Evolutionary conservation across 2,329 filamentous ascomycete species (phyloP).

Genomic region (Penicillium sp.): DNA sequence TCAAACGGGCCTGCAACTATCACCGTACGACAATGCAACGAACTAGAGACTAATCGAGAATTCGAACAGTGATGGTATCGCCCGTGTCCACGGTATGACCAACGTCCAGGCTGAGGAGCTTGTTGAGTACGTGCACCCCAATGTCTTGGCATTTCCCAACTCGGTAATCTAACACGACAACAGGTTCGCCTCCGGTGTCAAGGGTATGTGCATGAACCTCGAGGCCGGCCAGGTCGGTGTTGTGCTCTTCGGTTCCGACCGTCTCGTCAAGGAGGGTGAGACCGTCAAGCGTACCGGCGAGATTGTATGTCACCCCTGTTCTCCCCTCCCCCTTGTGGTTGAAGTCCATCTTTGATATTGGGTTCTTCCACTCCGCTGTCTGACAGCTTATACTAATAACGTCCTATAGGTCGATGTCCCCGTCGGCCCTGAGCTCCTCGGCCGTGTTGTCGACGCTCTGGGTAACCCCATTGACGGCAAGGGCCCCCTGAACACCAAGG

Average conservation of each 20-base stretch:
- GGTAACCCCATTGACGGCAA: constrained; percentile 99
- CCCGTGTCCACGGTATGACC: constrained; percentile 99
- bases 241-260: constrained; percentile 99
- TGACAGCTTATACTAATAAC: constrained; percentile 12
- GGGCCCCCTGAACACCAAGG: constrained; percentile 88
- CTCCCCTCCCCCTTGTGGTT: neutral
- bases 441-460: constrained; percentile 96
- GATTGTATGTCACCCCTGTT: constrained; percentile 69
- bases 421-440: constrained; percentile 87
- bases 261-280: constrained; percentile 99
- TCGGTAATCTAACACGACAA: constrained; percentile 26
- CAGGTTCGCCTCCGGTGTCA: constrained; percentile 98
- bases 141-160: constrained; percentile 17
- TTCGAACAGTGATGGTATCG: constrained; percentile 91
- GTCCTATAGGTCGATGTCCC: constrained; percentile 81
- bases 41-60: constrained; percentile 21
- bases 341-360: constrained; percentile 9
- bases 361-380: neutral
- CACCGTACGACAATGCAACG: constrained; percentile 8
- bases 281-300: constrained; percentile 99
- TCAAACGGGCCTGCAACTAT: constrained; percentile 21
- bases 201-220: constrained; percentile 99
- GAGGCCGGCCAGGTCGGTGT: constrained; percentile 99
- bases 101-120: constrained; percentile 99
- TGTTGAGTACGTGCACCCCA: constrained; percentile 76